phyloP scores from a whole-genome alignment of 2,329 filamentous ascomycete species.

The Ambrosiella xylebori region DNA sequence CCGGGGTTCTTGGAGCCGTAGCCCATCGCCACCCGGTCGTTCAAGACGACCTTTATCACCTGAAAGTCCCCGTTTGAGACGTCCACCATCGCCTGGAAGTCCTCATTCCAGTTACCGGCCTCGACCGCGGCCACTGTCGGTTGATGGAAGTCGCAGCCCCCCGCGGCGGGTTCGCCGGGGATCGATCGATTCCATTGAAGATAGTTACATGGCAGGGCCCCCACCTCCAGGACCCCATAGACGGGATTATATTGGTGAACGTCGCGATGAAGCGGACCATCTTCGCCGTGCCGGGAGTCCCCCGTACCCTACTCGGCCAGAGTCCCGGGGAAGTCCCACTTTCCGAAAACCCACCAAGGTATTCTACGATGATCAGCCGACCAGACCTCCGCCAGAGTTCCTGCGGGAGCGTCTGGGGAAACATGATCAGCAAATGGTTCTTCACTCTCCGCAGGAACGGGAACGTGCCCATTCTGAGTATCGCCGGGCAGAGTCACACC shows the following conservation, averaged over 20 bases:
- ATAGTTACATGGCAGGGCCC: background rate
- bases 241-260: constrained; percentile 7
- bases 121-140: background rate
- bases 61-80: background rate
- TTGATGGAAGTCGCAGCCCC: background rate
- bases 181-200: constrained; percentile 10
- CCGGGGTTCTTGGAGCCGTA: background rate
- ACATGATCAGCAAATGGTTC: constrained; percentile 5
- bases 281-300: background rate
- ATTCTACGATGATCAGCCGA: constrained; percentile 10
- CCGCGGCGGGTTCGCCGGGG: constrained; percentile 2
- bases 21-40: background rate
- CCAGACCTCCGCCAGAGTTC: background rate
- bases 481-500: background rate
- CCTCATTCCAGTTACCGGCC: background rate
- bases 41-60: no score
- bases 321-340: background rate
- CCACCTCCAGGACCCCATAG: background rate
- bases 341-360: constrained; percentile 7
- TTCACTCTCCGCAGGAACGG: constrained; percentile 6
- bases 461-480: constrained; percentile 1
- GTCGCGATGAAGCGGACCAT: constrained; percentile 1
- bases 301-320: background rate
- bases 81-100: background rate
- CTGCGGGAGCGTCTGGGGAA: background rate